Percentiles rank a stretch among this genome's conserved stretches.
These are phyloP conservation scores for Chaetomiaceae sp. DNA, from an alignment of 2,329 filamentous ascomycete genomes.

Conservation along the genomic window DNA sequence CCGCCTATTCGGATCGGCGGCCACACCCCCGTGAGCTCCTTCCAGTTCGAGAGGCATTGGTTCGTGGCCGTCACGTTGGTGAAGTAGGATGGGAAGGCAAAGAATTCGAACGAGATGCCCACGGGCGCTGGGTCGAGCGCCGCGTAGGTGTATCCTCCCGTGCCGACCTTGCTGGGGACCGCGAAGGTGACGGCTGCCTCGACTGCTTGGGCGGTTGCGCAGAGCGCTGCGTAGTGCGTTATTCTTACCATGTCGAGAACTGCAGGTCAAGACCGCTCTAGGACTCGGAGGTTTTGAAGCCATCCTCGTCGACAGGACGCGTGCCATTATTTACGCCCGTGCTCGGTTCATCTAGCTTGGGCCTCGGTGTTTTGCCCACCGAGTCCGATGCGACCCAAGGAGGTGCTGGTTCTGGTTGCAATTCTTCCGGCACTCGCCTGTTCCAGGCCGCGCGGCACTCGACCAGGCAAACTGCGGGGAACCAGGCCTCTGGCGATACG, in stretches of 20 bases:
- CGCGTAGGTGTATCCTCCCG: constrained; percentile 18
- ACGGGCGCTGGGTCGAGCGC: constrained; percentile 24
- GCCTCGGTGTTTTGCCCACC: constrained; percentile 19
- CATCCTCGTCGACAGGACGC: neutral
- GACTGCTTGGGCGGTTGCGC: neutral
- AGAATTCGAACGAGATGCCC: constrained; percentile 47
- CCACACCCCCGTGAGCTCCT: constrained; percentile 45
- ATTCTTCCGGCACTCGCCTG: constrained; percentile 15
- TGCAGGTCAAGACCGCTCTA: neutral
- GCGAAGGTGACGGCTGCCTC: constrained; percentile 17
- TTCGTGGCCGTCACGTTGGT: constrained; percentile 46
- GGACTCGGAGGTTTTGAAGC: neutral
- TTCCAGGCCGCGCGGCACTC: neutral
- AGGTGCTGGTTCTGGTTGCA: constrained; percentile 1
- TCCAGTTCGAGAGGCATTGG: constrained; percentile 49
- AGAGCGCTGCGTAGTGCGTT: neutral
- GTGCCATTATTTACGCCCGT: constrained; percentile 5
- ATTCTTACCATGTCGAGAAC: constrained; percentile 4
- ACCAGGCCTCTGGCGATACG: neutral
- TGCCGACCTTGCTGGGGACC: constrained; percentile 19
- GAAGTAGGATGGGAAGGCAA: constrained; percentile 52
- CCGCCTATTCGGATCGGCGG: constrained; percentile 55
- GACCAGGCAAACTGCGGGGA: neutral
- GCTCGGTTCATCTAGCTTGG: neutral
- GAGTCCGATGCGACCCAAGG: constrained; percentile 21